These are phyloP conservation scores for Lasiodiplodia sp. DNA, from an alignment of 2,329 filamentous ascomycete genomes.

Conservation along the genomic window DNA sequence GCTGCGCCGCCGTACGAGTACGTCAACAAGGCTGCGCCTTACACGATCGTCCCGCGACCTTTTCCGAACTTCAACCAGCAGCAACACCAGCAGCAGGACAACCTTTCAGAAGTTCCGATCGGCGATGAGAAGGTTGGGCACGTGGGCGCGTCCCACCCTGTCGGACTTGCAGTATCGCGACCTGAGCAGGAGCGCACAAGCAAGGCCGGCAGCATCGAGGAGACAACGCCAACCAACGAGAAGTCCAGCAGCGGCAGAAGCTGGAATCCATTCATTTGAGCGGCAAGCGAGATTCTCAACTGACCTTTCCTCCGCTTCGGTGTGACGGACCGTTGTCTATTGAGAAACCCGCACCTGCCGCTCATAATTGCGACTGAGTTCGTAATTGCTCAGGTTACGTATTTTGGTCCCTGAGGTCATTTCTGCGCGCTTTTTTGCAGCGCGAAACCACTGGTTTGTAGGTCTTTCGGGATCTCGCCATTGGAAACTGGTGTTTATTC, in stretches of 20 bases:
- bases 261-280: constrained; percentile 49
- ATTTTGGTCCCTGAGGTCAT: constrained; percentile 47
- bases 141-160: constrained; percentile 49
- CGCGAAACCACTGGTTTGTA: constrained; percentile 48
- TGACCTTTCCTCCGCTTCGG: constrained; percentile 54
- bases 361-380: constrained; percentile 42
- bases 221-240: constrained; percentile 50
- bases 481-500: constrained; percentile 48
- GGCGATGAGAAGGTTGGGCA: constrained; percentile 53
- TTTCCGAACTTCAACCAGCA: constrained; percentile 51
- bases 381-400: constrained; percentile 54
- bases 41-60: constrained; percentile 54
- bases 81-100: constrained; percentile 35
- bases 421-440: constrained; percentile 25
- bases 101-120: constrained; percentile 26
- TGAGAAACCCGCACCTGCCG: constrained; percentile 32
- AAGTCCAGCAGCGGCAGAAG: constrained; percentile 36
- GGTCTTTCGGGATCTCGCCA: constrained; percentile 46
- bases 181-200: constrained; percentile 54
- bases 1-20: constrained; percentile 54
- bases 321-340: constrained; percentile 46
- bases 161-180: constrained; percentile 51
- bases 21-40: constrained; percentile 55
- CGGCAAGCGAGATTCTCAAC: constrained; percentile 45
- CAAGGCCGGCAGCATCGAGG: constrained; percentile 53